phyloP scores from a whole-genome alignment of 352 stramenopile genomes.

The Thalassiosira livingstoniorum region DNA sequence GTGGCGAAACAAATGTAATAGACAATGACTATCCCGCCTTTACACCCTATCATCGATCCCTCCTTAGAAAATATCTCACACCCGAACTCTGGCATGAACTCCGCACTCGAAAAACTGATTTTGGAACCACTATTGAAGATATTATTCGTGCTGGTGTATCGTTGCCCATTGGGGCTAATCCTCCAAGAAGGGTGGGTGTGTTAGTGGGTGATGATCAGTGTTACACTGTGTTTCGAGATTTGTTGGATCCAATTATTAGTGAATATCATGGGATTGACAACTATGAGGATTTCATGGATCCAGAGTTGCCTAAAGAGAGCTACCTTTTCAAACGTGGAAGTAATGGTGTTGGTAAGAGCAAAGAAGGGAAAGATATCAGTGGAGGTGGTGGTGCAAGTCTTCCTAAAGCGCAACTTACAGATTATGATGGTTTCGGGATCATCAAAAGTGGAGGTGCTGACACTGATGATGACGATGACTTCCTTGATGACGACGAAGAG shows the following conservation, averaged over 20 bases:
- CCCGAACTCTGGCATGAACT: conserved; percentile 86
- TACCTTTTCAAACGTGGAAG: conserved; percentile 16
- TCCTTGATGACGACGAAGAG: conserved; percentile 24
- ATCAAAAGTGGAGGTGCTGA: conserved; percentile 27
- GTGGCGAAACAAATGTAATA: background rate
- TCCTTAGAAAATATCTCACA: conserved; percentile 88
- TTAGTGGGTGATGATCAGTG: conserved; percentile 89
- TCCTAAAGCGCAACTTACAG: background rate
- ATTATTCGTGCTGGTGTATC: conserved; percentile 87
- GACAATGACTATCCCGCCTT: conserved; percentile 86
- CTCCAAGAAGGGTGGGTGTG: conserved; percentile 86
- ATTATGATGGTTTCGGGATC: conserved; percentile 5
- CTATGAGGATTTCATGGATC: conserved; percentile 46
- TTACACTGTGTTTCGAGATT: conserved; percentile 87
- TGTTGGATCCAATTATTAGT: conserved; percentile 88
- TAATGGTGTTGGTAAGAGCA: background rate
- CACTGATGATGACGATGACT: conserved; percentile 9
- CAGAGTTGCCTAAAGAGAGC: conserved; percentile 44
- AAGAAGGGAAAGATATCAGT: background rate
- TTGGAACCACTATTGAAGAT: conserved; percentile 88
- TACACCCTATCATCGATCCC: conserved; percentile 85
- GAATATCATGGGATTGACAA: conserved; percentile 87
- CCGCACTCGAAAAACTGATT: conserved; percentile 79
- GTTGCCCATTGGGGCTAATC: conserved; percentile 76
- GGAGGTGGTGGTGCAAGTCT: background rate